These are phyloP conservation scores for Fusarium beomiforme DNA, from an alignment of 2,329 filamentous ascomycete genomes.

Conservation along the genomic window DNA sequence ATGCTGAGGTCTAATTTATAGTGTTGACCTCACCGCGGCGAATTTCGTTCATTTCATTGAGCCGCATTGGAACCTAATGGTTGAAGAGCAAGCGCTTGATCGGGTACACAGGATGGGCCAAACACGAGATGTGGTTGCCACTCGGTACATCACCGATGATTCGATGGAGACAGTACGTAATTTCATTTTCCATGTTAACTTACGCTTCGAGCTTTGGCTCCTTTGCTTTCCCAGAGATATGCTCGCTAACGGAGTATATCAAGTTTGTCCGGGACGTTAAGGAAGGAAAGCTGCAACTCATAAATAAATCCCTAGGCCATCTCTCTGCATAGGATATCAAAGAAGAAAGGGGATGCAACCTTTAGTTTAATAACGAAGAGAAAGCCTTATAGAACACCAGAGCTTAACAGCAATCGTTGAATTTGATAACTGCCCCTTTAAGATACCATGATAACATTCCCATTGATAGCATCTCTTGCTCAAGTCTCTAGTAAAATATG, in stretches of 20 bases:
- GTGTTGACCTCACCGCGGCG: neutral
- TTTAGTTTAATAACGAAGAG: neutral
- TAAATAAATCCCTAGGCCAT: neutral
- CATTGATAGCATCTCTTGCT: no score
- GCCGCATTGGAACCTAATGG: neutral
- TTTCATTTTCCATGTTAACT: neutral
- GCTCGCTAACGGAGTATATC: rapidly evolving
- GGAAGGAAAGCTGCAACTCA: neutral
- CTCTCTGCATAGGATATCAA: neutral
- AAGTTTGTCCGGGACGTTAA: neutral
- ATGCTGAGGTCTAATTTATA: neutral
- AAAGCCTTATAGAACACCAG: no score
- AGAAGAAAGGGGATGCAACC: rapidly evolving
- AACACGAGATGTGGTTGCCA: neutral
- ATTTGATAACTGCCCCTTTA: neutral
- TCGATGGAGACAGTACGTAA: neutral
- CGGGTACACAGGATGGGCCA: neutral
- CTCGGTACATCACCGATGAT: rapidly evolving
- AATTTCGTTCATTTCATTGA: neutral
- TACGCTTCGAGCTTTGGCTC: neutral
- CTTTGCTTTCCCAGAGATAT: rapidly evolving
- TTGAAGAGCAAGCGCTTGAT: neutral
- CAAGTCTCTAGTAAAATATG: no score
- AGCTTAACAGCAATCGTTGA: neutral
- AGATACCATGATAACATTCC: neutral